Evolutionary conservation across 495 filamentous ascomycete species (phyloP), one percentile per base, ranked within the genome.

Genomic region (Penicillium roqueforti): DNA sequence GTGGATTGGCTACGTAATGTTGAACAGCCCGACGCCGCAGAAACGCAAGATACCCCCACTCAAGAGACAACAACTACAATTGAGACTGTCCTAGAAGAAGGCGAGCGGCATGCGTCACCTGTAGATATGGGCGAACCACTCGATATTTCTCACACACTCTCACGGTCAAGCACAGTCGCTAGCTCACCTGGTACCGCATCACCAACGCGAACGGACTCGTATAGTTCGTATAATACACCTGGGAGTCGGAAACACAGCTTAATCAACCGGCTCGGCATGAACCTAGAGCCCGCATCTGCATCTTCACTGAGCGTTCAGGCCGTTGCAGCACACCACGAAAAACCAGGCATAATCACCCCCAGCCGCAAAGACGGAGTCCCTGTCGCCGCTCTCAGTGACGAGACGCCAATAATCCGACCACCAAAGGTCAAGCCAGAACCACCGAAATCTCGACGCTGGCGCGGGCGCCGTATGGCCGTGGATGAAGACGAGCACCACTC

Each of bases 321-420:
- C 55, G 82, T 95, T 29, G 91, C 91, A 13, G 78, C 82, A 2
- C 87, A 90, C 47, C 88, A 78, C 56, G 91, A 91, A 63, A 91
- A 88, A 62, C 91, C 90, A 1, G 92, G 91, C 2, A 82, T 95
- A 38, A 82, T 91, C 61, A 92, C 90, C 18, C 89, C 88, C 9
- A 93, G 87, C 65, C 76, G 82, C 47, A 85, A 75, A 53, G 67
- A 66, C n/a, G 59, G 48, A 36, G 52, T 37, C 20, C 28, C 37
- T 31, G 26, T 26, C 14, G 50, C 47, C n/a, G 56, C 58, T 43
- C 46, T 46, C 56, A 56, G 41, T n/a, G 54, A 36, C 47, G 61
- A 57, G 6, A 45, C 59, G 6, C 63, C 60, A 23, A 56, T 47
- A 36, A 60, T 61, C 31, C 59, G 68, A 10, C 56, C 52, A 28